A percentile compares a stretch with the other conserved stretches of the same genome.
These are phyloP conservation scores for Mrakia gelida DNA, from an alignment of 768 basidiomycete genomes.

Conservation along the genomic window DNA sequence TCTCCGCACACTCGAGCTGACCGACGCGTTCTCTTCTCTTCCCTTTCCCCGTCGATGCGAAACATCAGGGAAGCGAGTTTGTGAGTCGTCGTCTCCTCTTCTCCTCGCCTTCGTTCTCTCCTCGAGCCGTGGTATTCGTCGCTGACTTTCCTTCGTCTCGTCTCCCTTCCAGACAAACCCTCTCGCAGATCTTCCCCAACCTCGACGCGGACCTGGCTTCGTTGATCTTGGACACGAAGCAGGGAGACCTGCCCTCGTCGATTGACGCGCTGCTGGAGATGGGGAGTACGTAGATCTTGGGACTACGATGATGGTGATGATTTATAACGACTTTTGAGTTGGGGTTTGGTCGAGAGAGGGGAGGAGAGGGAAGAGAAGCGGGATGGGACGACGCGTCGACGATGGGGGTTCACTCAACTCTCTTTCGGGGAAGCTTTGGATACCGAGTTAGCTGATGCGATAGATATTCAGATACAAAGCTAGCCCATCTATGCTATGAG, in stretches of 20 bases:
- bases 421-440: too few species aligned
- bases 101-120: neutral
- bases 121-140: neutral
- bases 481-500: too few species aligned
- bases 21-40: neutral
- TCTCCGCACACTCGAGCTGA: too few species aligned
- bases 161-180: slow-evolving; percentile 1
- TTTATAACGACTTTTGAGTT: too few species aligned
- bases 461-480: too few species aligned
- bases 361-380: too few species aligned
- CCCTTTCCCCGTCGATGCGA: too few species aligned
- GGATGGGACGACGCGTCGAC: too few species aligned
- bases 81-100: neutral
- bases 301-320: too few species aligned
- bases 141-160: neutral
- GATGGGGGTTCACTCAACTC: too few species aligned
- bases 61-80: slow-evolving; percentile 5
- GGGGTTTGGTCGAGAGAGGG: too few species aligned
- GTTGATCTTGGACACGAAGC: slow-evolving; percentile 29
- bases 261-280: slow-evolving; percentile 31
- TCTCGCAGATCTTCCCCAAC: slow-evolving; percentile 26
- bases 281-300: slow-evolving; percentile 11
- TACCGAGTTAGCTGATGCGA: too few species aligned
- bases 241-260: slow-evolving; percentile 24
- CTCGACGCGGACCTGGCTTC: slow-evolving; percentile 27